A percentile compares a stretch with the other conserved stretches of the same genome.
phyloP scores from a whole-genome alignment of 2,329 filamentous ascomycete genomes.

The Monosporascus sp. region DNA sequence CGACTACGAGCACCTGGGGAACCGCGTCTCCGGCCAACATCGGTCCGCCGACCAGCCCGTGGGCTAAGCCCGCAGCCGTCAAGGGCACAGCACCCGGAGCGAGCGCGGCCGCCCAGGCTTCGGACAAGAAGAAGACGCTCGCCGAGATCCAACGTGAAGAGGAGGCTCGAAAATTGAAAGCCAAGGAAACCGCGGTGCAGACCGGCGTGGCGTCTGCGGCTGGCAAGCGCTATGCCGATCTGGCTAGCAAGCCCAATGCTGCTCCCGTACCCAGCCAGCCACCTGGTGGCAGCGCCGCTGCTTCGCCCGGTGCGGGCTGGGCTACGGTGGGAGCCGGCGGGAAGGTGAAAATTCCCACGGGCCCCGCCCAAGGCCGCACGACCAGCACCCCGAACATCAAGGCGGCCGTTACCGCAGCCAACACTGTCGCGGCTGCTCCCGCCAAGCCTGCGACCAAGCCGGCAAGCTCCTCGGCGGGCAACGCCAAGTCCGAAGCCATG shows the following conservation, averaged over 20 bases:
- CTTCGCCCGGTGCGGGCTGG: conserved; percentile 63
- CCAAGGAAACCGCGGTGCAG: conserved; percentile 45
- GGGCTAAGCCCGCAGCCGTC: conserved; percentile 56
- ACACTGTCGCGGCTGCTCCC: conserved; percentile 26
- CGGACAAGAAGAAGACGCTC: conserved; percentile 73
- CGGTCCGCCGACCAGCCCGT: conserved; percentile 49
- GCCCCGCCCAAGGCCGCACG: conserved; percentile 44
- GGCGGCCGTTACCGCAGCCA: conserved; percentile 27
- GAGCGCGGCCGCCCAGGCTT: conserved; percentile 27
- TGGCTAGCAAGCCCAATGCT: conserved; percentile 67
- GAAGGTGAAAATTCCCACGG: conserved; percentile 74
- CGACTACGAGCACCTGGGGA: conserved; percentile 85
- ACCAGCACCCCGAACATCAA: conserved; percentile 39
- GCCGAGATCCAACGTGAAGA: conserved; percentile 97
- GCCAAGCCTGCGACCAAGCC: conserved; percentile 48
- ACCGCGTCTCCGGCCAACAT: conserved; percentile 66
- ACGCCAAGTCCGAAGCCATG: conserved; percentile 53
- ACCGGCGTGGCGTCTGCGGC: conserved; percentile 40
- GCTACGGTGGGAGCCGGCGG: conserved; percentile 92
- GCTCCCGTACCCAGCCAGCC: conserved; percentile 35
- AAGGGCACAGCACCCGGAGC: conserved; percentile 32
- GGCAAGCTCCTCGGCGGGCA: conserved; percentile 40
- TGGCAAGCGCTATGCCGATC: conserved; percentile 89
- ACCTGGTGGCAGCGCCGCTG: conserved; percentile 29
- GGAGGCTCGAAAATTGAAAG: conserved; percentile 79